Percentiles rank a stretch among this genome's conserved stretches.
phyloP scores from a whole-genome alignment of 2,329 filamentous ascomycete species.

The Fusarium sterilihyphosum region DNA sequence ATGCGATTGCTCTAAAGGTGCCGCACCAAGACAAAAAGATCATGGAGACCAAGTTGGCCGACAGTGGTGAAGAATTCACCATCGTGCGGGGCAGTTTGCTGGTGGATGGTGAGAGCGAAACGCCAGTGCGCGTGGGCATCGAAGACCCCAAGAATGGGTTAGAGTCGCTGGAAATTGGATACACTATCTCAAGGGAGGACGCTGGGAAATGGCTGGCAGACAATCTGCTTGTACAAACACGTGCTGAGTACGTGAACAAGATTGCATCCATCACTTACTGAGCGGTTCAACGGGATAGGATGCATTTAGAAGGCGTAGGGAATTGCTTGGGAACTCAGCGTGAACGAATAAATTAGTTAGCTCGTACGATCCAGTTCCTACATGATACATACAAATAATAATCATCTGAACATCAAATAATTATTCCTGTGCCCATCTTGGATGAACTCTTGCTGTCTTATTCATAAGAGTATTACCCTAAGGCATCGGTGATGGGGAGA shows the following conservation, averaged over 20 bases:
- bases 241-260: conserved; percentile 48
- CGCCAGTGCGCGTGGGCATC: conserved; percentile 50
- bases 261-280: conserved; percentile 51
- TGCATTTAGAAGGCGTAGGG: neutral
- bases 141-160: conserved; percentile 49
- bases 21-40: conserved; percentile 60
- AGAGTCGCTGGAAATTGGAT: conserved; percentile 55
- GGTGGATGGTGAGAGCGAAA: conserved; percentile 41
- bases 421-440: neutral
- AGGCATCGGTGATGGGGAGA: neutral
- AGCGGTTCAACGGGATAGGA: neutral
- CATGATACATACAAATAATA: too few relatives aligned
- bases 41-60: conserved; percentile 53
- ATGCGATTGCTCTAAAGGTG: conserved; percentile 51
- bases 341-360: too few relatives aligned
- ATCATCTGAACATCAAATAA: neutral
- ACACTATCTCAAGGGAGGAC: conserved; percentile 59
- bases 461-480: neutral
- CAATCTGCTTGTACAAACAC: conserved; percentile 46
- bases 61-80: conserved; percentile 48
- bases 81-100: conserved; percentile 53
- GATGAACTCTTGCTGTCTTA: neutral
- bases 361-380: neutral
- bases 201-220: conserved; percentile 59
- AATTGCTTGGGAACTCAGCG: neutral